Evolutionary conservation across 805 yeast species (phyloP).

Genomic region (Candida boidinii): DNA sequence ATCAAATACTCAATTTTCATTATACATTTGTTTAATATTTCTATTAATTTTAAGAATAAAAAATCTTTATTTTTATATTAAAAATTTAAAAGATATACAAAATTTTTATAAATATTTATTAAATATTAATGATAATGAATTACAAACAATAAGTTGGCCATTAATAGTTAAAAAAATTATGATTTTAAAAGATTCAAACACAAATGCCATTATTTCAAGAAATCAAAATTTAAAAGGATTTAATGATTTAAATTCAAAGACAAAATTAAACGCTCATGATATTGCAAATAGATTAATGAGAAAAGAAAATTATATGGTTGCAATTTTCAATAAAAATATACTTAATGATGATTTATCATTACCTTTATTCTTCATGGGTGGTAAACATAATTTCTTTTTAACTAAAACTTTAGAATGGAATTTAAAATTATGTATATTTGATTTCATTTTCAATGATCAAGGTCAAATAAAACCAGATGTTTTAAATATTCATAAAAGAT

Average conservation of each 20-base stretch:
- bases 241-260: constrained; percentile 59
- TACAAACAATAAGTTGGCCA: constrained; percentile 93
- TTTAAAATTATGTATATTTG: constrained; percentile 76
- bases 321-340: constrained; percentile 72
- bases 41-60: constrained; percentile 43
- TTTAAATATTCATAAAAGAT: constrained; percentile 62
- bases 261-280: constrained; percentile 81
- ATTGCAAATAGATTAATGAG: constrained; percentile 96
- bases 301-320: constrained; percentile 88
- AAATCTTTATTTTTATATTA: constrained; percentile 53
- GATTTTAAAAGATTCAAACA: constrained; percentile 71
- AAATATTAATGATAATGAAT: constrained; percentile 66
- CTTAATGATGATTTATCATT: constrained; percentile 49
- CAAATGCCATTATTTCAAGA: constrained; percentile 60
- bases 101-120: constrained; percentile 70
- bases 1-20: constrained; percentile 43
- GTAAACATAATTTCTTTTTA: constrained; percentile 28
- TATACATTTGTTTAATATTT: constrained; percentile 52
- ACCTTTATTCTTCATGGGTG: constrained; percentile 25
- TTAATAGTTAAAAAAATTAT: constrained; percentile 70
- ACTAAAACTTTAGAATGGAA: constrained; percentile 95
- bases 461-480: constrained; percentile 75
- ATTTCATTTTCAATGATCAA: constrained; percentile 71
- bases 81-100: constrained; percentile 62
- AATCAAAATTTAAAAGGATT: constrained; percentile 13